These are phyloP conservation scores for Apiotrichum domesticum DNA, from an alignment of 1,284 basidiomycete species.

Conservation along the genomic window DNA sequence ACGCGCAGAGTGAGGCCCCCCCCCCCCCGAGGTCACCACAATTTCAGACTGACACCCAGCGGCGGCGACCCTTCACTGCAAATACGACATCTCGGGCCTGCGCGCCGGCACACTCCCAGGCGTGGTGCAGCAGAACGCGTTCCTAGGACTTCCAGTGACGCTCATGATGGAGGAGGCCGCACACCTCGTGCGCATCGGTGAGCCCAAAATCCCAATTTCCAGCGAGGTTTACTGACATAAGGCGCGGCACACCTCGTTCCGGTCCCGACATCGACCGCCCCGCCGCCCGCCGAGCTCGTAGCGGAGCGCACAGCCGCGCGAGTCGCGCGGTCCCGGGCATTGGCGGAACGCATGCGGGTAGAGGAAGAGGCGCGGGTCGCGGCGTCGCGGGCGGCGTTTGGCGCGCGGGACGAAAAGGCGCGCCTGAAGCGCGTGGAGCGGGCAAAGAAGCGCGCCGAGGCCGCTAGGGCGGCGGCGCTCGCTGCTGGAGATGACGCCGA, in stretches of 20 bases:
- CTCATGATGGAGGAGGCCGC: slow-evolving; percentile 89
- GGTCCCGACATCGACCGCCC: slow-evolving; percentile 56
- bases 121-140: slow-evolving; percentile 92
- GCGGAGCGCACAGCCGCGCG: slow-evolving; percentile 37
- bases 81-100: slow-evolving; percentile 77
- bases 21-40: slow-evolving; percentile 21
- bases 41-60: slow-evolving; percentile 52
- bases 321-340: slow-evolving; percentile 18
- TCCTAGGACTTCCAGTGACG: slow-evolving; percentile 81
- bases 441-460: slow-evolving; percentile 49
- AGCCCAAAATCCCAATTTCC: neutral
- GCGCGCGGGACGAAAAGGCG: slow-evolving; percentile 53
- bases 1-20: too few relatives aligned
- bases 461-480: slow-evolving; percentile 28
- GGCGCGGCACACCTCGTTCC: slow-evolving; percentile 72
- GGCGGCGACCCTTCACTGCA: slow-evolving; percentile 66
- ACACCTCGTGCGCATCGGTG: slow-evolving; percentile 72
- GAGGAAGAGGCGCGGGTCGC: slow-evolving; percentile 51
- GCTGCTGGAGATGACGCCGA: slow-evolving; percentile 10
- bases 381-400: slow-evolving; percentile 37
- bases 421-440: slow-evolving; percentile 62
- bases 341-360: slow-evolving; percentile 8
- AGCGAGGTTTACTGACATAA: slow-evolving; percentile 36
- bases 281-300: slow-evolving; percentile 55
- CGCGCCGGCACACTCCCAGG: slow-evolving; percentile 87